A percentile compares a stretch with the other conserved stretches of the same genome.
These are phyloP conservation scores for Apium graveolens DNA, from an alignment of 129 eudicot genomes.

Conservation along the genomic window DNA sequence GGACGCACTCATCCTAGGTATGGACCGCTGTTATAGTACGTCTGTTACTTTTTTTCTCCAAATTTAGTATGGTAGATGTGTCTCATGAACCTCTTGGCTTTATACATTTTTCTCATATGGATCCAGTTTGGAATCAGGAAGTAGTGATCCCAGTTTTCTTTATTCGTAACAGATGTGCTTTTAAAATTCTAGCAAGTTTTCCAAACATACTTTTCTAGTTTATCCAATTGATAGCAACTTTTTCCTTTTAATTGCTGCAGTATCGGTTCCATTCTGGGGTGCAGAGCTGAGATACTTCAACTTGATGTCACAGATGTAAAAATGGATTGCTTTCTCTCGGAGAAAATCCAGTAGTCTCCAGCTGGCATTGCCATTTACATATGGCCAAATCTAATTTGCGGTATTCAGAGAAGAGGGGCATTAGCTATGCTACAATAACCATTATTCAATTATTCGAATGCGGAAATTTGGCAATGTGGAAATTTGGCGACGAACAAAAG, in stretches of 20 bases:
- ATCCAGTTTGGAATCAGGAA: background rate
- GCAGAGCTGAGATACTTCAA: conserved; percentile 92
- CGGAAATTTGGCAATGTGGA: background rate
- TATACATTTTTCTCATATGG: background rate
- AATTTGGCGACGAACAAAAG: background rate
- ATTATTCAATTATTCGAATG: background rate
- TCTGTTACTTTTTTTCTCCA: background rate
- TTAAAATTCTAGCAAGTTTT: background rate
- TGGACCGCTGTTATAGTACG: conserved; percentile 5
- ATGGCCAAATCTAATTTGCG: background rate
- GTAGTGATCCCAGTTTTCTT: background rate
- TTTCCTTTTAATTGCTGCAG: conserved; percentile 33
- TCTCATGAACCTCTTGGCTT: background rate
- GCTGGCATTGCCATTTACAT: background rate
- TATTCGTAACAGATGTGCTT: background rate
- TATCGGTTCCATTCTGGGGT: conserved; percentile 85
- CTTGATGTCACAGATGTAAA: conserved; percentile 97
- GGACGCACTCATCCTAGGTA: conserved; percentile 99
- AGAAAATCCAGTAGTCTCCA: background rate
- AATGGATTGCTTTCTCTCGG: conserved; percentile 63
- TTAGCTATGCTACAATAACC: background rate
- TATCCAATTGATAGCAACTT: background rate
- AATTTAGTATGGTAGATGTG: background rate
- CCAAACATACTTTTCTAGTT: background rate
- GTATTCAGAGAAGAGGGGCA: background rate